Base-by-base conservation (phyloP, 2,329 filamentous ascomycete genomes). In the Davidsoniella eucalypti region DNA sequence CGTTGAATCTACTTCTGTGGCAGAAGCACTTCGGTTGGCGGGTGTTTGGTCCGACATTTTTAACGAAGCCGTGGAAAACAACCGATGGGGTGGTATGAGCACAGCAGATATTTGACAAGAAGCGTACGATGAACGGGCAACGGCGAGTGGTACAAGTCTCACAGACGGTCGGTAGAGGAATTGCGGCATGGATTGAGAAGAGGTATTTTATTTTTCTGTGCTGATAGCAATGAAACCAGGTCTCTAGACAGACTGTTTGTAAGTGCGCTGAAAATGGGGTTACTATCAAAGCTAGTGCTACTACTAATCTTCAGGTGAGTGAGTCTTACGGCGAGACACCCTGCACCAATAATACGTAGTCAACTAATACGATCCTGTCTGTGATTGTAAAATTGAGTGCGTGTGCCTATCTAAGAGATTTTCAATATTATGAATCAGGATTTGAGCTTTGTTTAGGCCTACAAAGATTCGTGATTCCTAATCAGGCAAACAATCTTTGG, bases 1-100 rank as follows among this genome's bases (percentile, higher is more conserved):
- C 5, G 42, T 36, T 25, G 39, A 29, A 21, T 36, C 38, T n/a
- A 23, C 23, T 7, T 18, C 17, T 5, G 42, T 33, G 5, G 12
- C 23, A 6, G 48, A 23, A 17, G 52, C 7, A 23, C 26, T 38
- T 41, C 14, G 44, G n/a, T 14, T 18, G 23, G 47, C 33, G 14
- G 52, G 29, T n/a, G 44, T 21, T 29, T 42, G 48, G 16, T 53
- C 48, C 17, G 52, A 49, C 52, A 53, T 53, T 47, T 25, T 48
- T 10, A 44, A 17, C 17, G 49, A 36, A 40, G 9, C 17, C 33
- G 39, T 46, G 39, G 23, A n/a, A 26, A 47, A 46, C 37, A 47
- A 37, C 36, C 44, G 26, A 38, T n/a, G 21, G 21, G 17, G 41
- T 17, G 23, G 39, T 26, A 18, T 37, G 21, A 9, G 9, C 8